Percentiles rank a stretch among this genome's conserved stretches.
phyloP scores from a whole-genome alignment of 306 rosid species.

The Psophocarpus tetragonolobus region DNA sequence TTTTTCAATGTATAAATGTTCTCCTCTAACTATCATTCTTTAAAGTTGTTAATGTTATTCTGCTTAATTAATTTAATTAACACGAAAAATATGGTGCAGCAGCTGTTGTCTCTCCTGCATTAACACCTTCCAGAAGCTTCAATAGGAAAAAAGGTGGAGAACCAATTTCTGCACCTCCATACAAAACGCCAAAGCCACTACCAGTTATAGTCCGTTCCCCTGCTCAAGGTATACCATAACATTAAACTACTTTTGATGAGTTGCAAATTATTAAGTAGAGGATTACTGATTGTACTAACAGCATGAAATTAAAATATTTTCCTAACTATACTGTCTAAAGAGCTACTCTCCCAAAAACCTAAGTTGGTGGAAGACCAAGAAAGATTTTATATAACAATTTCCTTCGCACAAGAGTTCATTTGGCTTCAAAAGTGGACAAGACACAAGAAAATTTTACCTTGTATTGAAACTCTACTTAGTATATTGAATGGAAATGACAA shows the following conservation, averaged over 20 bases:
- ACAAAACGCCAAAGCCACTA: slow-evolving; percentile 45
- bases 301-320: not conserved
- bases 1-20: not conserved
- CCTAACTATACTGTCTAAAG: not conserved
- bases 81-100: slow-evolving; percentile 49
- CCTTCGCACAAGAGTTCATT: not conserved
- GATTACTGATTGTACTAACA: not conserved
- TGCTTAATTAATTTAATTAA: slow-evolving; percentile 27
- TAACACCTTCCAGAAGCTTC: slow-evolving; percentile 54
- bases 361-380: not conserved
- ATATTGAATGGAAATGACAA: not conserved
- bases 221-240: slow-evolving; percentile 47
- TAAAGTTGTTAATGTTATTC: too few species aligned
- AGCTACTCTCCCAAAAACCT: not conserved
- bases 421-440: not conserved
- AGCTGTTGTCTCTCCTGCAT: slow-evolving; percentile 57
- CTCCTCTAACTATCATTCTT: not conserved
- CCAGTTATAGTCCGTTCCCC: slow-evolving; percentile 47
- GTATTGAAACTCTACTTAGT: not conserved
- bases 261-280: slow-evolving; percentile 7
- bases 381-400: not conserved
- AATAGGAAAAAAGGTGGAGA: slow-evolving; percentile 37
- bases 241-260: slow-evolving; percentile 29
- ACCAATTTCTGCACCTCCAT: slow-evolving; percentile 53
- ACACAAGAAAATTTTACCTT: not conserved